Percentiles rank a stretch among this genome's conserved stretches.
phyloP scores from a whole-genome alignment of 2,329 filamentous ascomycete genomes.

The Ramularia endophylla region DNA sequence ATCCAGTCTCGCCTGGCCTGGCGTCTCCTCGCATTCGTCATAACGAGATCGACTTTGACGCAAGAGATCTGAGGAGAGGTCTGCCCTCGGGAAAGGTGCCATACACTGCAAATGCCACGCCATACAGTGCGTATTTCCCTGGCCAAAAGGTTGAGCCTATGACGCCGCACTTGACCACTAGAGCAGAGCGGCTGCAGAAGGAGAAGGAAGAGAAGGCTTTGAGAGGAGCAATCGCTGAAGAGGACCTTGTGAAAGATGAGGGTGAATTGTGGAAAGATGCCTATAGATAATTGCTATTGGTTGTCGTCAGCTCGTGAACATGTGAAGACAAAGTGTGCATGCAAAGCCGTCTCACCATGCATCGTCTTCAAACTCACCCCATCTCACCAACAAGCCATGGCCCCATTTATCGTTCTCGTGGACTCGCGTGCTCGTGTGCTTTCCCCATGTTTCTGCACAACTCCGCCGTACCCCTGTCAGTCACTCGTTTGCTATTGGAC shows the following conservation, averaged over 20 bases:
- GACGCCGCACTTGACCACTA: slow-evolving; percentile 66
- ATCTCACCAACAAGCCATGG: too few relatives aligned
- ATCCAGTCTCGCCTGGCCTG: slow-evolving; percentile 7
- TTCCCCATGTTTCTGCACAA: too few relatives aligned
- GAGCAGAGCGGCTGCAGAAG: slow-evolving; percentile 64
- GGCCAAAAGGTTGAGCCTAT: slow-evolving; percentile 70
- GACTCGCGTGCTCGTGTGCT: too few relatives aligned
- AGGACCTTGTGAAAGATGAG: slow-evolving; percentile 55
- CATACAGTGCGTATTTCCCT: slow-evolving; percentile 75
- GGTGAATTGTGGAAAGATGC: slow-evolving; percentile 56
- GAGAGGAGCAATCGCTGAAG: slow-evolving; percentile 47
- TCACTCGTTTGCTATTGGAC: too few relatives aligned
- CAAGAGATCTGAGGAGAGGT: slow-evolving; percentile 16
- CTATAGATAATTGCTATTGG: slow-evolving; percentile 10
- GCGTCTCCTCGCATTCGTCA: slow-evolving; percentile 39
- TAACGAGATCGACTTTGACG: slow-evolving; percentile 2
- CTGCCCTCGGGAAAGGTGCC: too few relatives aligned
- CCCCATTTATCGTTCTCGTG: too few relatives aligned
- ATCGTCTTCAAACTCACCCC: too few relatives aligned
- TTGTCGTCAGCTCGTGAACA: too few relatives aligned
- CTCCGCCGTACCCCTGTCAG: too few relatives aligned
- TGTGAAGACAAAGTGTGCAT: too few relatives aligned
- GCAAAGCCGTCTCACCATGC: too few relatives aligned
- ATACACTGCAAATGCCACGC: slow-evolving; percentile 54
- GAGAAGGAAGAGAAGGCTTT: slow-evolving; percentile 56